Evolutionary conservation across 805 yeast species (phyloP).

Genomic region (Yarrowia keelungensis): DNA sequence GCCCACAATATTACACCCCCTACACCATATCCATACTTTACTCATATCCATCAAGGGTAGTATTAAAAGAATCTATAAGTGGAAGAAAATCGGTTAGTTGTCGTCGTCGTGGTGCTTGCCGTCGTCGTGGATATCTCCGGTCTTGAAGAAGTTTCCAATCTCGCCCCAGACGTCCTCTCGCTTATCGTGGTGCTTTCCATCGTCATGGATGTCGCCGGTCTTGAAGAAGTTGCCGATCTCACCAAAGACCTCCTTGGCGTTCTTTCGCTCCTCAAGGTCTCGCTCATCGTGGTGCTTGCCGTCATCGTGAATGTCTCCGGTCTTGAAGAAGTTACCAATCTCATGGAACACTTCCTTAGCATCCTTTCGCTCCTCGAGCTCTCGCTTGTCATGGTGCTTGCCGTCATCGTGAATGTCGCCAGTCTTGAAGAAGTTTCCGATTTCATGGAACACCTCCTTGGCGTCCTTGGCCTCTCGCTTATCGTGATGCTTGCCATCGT

Average conservation of each 20-base stretch:
- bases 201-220: constrained; percentile 8
- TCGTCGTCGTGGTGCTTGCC: constrained; percentile 18
- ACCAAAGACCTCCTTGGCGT: neutral
- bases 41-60: neutral
- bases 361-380: constrained; percentile 4
- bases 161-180: constrained; percentile 8
- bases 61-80: constrained; percentile 20
- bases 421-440: constrained; percentile 27
- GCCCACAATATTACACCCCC: too few species aligned
- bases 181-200: constrained; percentile 1
- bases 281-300: constrained; percentile 19
- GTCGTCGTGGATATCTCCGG: constrained; percentile 21
- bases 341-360: constrained; percentile 16
- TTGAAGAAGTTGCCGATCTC: constrained; percentile 11
- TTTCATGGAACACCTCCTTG: constrained; percentile 21
- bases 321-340: constrained; percentile 29
- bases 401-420: constrained; percentile 25
- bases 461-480: constrained; percentile 6
- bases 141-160: constrained; percentile 30
- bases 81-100: constrained; percentile 3
- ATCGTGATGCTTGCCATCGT: constrained; percentile 12
- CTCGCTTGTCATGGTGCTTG: constrained; percentile 13
- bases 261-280: constrained; percentile 11
- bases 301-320: constrained; percentile 20
- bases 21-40: too few species aligned